Evolutionary conservation across 2,329 filamentous ascomycete genomes (phyloP).

Genomic region (Magnaporthiopsis incrustans): DNA sequence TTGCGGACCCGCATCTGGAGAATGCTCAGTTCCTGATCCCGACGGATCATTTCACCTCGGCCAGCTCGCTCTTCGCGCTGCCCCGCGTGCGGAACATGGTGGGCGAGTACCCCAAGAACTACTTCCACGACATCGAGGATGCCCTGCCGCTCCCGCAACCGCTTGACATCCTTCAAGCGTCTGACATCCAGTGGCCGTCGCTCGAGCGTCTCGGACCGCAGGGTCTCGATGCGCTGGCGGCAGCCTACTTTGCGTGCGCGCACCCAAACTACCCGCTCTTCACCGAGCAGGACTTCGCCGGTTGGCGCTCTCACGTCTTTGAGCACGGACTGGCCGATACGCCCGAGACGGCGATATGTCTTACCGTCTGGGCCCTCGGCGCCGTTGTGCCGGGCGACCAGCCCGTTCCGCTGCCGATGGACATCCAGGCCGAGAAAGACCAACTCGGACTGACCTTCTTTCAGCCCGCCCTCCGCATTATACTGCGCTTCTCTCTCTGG

Average conservation of each 20-base stretch:
- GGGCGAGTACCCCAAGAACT: constrained; percentile 23
- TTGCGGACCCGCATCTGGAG: constrained; percentile 18
- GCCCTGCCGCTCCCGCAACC: constrained; percentile 21
- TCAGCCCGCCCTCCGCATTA: constrained; percentile 26
- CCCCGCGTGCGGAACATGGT: constrained; percentile 24
- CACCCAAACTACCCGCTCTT: constrained; percentile 29
- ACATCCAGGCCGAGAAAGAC: constrained; percentile 17
- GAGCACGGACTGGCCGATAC: constrained; percentile 16
- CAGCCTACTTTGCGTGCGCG: constrained; percentile 25
- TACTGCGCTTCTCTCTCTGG: constrained; percentile 24
- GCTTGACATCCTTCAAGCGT: constrained; percentile 20
- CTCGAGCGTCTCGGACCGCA: constrained; percentile 15
- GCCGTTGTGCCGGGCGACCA: constrained; percentile 6
- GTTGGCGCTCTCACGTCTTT: constrained; percentile 20
- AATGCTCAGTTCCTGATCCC: constrained; percentile 29
- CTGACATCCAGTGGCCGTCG: constrained; percentile 18
- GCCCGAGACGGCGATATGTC: constrained; percentile 25
- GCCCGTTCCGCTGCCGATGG: neutral
- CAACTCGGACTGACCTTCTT: constrained; percentile 25
- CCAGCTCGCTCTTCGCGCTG: constrained; percentile 25
- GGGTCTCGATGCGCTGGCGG: constrained; percentile 19
- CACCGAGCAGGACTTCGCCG: constrained; percentile 18
- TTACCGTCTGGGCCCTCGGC: constrained; percentile 16
- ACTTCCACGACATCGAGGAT: constrained; percentile 26
- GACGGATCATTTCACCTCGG: constrained; percentile 24